Percentiles rank a stretch among this genome's conserved stretches.
Evolutionary conservation across 2,329 filamentous ascomycete genomes (phyloP).

Genomic region (Ophiostoma novo-ulmi): DNA sequence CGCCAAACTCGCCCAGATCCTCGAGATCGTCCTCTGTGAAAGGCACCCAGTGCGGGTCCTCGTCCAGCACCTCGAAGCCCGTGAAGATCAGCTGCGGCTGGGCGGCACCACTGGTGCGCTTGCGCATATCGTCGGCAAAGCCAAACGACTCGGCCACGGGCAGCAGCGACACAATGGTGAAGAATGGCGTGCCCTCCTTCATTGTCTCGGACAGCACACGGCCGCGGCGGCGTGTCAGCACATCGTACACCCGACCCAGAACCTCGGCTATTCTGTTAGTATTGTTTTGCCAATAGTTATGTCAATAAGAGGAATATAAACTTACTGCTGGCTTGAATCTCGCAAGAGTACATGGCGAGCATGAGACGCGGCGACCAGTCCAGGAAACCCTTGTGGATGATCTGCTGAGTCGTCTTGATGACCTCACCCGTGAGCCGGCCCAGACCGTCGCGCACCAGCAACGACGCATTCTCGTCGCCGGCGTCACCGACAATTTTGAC

Average conservation of each 20-base stretch:
- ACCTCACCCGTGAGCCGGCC: constrained; percentile 86
- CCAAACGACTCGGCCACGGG: constrained; percentile 95
- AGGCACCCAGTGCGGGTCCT: constrained; percentile 97
- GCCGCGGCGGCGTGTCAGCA: constrained; percentile 90
- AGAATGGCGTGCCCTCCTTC: constrained; percentile 94
- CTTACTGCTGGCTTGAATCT: constrained; percentile 88
- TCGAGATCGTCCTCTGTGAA: constrained; percentile 95
- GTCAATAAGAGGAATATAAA: constrained; percentile 23
- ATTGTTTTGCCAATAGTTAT: neutral
- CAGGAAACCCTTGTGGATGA: constrained; percentile 79
- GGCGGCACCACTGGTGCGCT: constrained; percentile 83
- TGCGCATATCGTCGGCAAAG: constrained; percentile 93
- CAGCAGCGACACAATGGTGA: constrained; percentile 81
- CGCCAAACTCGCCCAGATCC: constrained; percentile 88
- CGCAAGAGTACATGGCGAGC: constrained; percentile 95
- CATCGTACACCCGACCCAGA: constrained; percentile 88
- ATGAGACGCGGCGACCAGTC: constrained; percentile 96
- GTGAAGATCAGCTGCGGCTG: constrained; percentile 90
- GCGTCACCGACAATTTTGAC: constrained; percentile 57
- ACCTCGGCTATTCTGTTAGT: constrained; percentile 66
- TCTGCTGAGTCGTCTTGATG: constrained; percentile 79
- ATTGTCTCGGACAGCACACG: constrained; percentile 85
- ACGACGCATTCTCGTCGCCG: constrained; percentile 31
- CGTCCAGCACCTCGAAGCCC: constrained; percentile 86
- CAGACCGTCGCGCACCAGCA: constrained; percentile 51